These are phyloP conservation scores for Cladosporium sp. DNA, from an alignment of 2,329 filamentous ascomycete genomes.

Conservation along the genomic window DNA sequence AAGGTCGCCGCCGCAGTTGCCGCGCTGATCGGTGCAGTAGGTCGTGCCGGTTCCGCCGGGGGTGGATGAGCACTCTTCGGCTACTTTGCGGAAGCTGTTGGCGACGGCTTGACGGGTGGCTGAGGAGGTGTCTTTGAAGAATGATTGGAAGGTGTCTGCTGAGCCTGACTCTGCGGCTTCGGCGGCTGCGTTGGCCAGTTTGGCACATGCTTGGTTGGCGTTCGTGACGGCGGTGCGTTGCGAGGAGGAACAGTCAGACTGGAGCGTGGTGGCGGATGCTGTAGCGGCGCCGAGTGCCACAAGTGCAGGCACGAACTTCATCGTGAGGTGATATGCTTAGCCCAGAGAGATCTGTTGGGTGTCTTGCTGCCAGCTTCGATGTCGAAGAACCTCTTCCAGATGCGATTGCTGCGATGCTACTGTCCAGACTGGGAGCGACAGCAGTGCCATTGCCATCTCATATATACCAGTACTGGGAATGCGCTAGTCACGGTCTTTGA, in stretches of 20 bases:
- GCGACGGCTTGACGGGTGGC: conserved; percentile 47
- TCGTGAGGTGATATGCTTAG: not conserved
- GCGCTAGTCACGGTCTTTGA: not conserved
- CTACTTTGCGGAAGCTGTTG: conserved; percentile 47
- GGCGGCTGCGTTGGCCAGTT: conserved; percentile 50
- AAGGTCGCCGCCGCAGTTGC: conserved; percentile 47
- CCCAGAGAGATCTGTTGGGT: no score
- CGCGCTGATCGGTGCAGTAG: conserved; percentile 57
- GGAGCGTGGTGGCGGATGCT: conserved; percentile 32
- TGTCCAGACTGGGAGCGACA: not conserved
- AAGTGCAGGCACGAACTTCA: not conserved
- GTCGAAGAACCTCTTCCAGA: not conserved
- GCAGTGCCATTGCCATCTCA: not conserved
- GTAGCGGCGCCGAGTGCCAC: not conserved
- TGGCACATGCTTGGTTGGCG: conserved; percentile 52
- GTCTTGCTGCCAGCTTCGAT: not conserved
- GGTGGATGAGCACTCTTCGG: conserved; percentile 52
- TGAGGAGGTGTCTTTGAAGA: conserved; percentile 57
- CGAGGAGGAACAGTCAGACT: conserved; percentile 46
- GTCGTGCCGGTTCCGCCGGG: conserved; percentile 47
- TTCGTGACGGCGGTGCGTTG: conserved; percentile 42
- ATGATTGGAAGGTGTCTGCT: conserved; percentile 52
- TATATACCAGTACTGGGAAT: not conserved
- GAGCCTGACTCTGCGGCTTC: conserved; percentile 47
- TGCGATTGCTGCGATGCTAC: not conserved